phyloP scores from a whole-genome alignment of 139 green algal genomes.

The Trebouxia sp. region DNA sequence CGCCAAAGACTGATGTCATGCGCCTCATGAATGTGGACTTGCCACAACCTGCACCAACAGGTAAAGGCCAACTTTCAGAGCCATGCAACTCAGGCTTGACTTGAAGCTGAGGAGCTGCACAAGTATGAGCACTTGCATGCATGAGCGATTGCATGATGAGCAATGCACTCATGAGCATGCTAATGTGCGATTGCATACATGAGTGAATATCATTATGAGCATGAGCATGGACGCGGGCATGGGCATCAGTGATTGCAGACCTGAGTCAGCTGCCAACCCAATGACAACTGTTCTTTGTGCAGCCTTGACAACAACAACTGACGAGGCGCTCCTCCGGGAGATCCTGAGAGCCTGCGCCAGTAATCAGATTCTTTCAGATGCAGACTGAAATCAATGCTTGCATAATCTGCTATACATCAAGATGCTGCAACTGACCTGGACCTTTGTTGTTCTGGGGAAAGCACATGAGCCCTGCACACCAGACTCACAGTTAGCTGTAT shows the following conservation, averaged over 20 bases:
- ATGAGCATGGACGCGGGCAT: too few relatives aligned
- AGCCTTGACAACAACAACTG: slow-evolving; percentile 44
- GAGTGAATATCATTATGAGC: too few relatives aligned
- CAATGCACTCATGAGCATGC: not conserved
- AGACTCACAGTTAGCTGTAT: too few relatives aligned
- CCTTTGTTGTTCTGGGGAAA: not conserved
- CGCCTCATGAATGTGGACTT: slow-evolving; percentile 99
- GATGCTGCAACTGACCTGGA: not conserved
- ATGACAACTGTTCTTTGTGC: slow-evolving; percentile 88
- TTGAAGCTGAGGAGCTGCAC: not conserved
- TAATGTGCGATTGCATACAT: too few relatives aligned
- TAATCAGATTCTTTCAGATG: too few relatives aligned
- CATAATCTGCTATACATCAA: too few relatives aligned
- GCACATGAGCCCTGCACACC: not conserved
- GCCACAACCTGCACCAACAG: slow-evolving; percentile 84
- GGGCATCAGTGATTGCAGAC: not conserved
- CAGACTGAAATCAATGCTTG: too few relatives aligned
- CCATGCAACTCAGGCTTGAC: not conserved
- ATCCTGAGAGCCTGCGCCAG: not conserved
- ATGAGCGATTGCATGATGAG: not conserved
- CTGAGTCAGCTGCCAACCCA: slow-evolving; percentile 96
- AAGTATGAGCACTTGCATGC: not conserved
- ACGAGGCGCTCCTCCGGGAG: not conserved
- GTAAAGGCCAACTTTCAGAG: not conserved
- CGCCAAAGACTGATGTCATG: slow-evolving; percentile 98